phyloP scores from a whole-genome alignment of 1,284 basidiomycete genomes.

The Tilletia indica region DNA sequence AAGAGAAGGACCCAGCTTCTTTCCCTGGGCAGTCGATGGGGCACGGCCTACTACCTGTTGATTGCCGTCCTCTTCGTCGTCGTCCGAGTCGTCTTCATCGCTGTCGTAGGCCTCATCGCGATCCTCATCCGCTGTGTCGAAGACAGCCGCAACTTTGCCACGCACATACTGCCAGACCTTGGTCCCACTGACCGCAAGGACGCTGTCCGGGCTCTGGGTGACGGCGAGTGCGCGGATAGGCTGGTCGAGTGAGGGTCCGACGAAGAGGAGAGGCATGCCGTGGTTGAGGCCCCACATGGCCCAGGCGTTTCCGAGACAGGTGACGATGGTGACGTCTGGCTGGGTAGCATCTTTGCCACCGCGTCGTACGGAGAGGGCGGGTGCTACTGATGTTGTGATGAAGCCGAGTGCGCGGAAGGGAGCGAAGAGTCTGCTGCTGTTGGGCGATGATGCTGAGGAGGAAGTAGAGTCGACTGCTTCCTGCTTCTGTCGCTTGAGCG shows the following conservation, averaged over 20 bases:
- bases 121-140: slow-evolving; percentile 31
- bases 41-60: not conserved
- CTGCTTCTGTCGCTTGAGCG: slow-evolving; percentile 11
- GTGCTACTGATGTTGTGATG: slow-evolving; percentile 86
- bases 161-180: slow-evolving; percentile 75
- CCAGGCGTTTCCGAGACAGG: slow-evolving; percentile 87
- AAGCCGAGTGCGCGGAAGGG: slow-evolving; percentile 93
- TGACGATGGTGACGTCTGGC: slow-evolving; percentile 67
- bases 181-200: slow-evolving; percentile 76
- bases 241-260: slow-evolving; percentile 78
- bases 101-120: slow-evolving; percentile 25
- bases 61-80: not conserved
- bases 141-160: slow-evolving; percentile 72
- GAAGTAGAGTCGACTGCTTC: not conserved
- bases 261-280: slow-evolving; percentile 81
- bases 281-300: slow-evolving; percentile 93
- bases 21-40: not conserved
- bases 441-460: not conserved
- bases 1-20: not conserved
- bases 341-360: slow-evolving; percentile 77
- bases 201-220: slow-evolving; percentile 75
- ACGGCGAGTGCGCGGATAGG: slow-evolving; percentile 71
- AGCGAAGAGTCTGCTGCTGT: slow-evolving; percentile 67
- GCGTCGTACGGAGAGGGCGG: slow-evolving; percentile 71
- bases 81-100: slow-evolving; percentile 20